Conservation (phyloP, 2,329 filamentous ascomycete genomes). For the Aspergillus puulaauensis region DNA sequence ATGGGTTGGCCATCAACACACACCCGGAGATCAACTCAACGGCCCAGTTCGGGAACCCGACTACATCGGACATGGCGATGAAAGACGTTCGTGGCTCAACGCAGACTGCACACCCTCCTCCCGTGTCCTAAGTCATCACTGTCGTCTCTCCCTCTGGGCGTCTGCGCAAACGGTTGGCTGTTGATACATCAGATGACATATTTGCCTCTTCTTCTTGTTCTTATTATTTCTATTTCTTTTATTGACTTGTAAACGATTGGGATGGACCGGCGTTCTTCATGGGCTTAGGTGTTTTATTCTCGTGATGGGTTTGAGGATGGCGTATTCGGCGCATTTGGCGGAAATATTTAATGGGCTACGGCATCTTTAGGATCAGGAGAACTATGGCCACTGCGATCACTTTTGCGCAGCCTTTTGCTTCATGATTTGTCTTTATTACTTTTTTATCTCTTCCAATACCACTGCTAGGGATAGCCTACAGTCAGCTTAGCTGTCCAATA, state of each 20-base stretch:
- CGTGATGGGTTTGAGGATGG: slow-evolving; percentile 16
- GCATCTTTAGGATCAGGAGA: slow-evolving; percentile 19
- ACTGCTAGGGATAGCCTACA: too few species aligned
- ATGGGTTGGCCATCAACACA: slow-evolving; percentile 9
- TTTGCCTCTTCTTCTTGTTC: slow-evolving; percentile 11
- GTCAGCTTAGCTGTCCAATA: not conserved
- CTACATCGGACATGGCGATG: slow-evolving; percentile 30
- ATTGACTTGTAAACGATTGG: slow-evolving; percentile 23
- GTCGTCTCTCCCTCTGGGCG: not conserved
- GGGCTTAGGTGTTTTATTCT: slow-evolving; percentile 15
- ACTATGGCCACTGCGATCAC: slow-evolving; percentile 11
- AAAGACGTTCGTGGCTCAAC: slow-evolving; percentile 31
- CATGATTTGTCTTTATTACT: slow-evolving; percentile 25
- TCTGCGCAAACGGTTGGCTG: slow-evolving; percentile 12
- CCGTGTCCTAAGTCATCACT: slow-evolving; percentile 26
- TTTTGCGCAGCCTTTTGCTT: slow-evolving; percentile 21
- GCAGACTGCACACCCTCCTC: slow-evolving; percentile 26
- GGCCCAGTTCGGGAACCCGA: slow-evolving; percentile 21
- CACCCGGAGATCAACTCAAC: slow-evolving; percentile 15
- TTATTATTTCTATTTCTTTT: slow-evolving; percentile 14
- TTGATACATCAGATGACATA: slow-evolving; percentile 5
- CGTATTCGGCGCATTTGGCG: slow-evolving; percentile 23
- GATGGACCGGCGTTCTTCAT: slow-evolving; percentile 22
- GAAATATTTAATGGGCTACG: slow-evolving; percentile 18
- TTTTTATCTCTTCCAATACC: slow-evolving; percentile 14